Base-by-base conservation (phyloP, 306 rosid genomes). In the Alnus glutinosa region DNA sequence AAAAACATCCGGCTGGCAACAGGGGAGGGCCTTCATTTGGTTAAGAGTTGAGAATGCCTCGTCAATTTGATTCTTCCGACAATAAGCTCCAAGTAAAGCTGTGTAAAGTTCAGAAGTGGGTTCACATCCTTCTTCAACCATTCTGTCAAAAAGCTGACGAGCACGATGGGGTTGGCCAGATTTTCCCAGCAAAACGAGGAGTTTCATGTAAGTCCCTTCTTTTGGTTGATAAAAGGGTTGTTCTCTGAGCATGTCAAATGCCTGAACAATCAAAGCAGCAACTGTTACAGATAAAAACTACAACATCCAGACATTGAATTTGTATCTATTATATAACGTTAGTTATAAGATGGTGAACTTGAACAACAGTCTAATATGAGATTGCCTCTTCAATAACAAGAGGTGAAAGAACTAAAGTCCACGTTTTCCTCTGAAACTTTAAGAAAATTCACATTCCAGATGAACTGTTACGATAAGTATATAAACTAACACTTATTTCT, bases 121-220 rank as follows among this genome's bases (percentile, higher is more conserved):
- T 13, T 83, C 89, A 42, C 85, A 86, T 79, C 92, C 94, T 75
- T 93, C 99, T 85, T 90, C 88, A 75, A 90, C 52, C 99, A 96
- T 93, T 66, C 86, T 80, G 23, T 87, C 88, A 71, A 96, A 96
- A 54, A 96, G 91, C 75, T 85, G 86, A 61, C 59, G 90, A 9
- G 98, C 96, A 1, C 89, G 90, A 11, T 82, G 83, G 48, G 99
- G 90, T 84, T 96, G 96, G 37, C 97, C 91, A 1, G 90, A 89
- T 77, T 59, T 90, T 78, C 99, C 99, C 73, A 96, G 98, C 75
- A 96, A 84, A 78, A 92, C 92, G 78, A 96, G 79, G 71, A 96
- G 96, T 74, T 89, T 96, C 92, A 96, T 89, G 87, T 91, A 96
- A 77, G 98, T 90, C 85, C 99, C 99, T 83, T 96, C 98, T 87